Conservation (phyloP, 2,329 filamentous ascomycete species). For the Neonectria hederae region DNA sequence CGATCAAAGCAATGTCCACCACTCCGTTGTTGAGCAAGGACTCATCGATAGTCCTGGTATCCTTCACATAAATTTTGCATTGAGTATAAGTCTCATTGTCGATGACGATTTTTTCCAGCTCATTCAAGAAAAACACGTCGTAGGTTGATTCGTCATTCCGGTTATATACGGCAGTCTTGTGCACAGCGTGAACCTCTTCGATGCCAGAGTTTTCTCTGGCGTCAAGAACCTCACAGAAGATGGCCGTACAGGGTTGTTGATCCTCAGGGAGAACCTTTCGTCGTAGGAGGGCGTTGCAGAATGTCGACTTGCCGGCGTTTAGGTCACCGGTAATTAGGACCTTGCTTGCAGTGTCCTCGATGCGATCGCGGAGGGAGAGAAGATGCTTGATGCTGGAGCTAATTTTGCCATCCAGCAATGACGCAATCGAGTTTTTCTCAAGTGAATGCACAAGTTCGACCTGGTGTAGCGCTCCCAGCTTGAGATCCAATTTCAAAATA, state of each 20-base stretch:
- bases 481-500: slow-evolving; percentile 91
- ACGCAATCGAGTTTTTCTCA: slow-evolving; percentile 90
- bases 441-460: slow-evolving; percentile 92
- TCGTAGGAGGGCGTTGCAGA: slow-evolving; percentile 95
- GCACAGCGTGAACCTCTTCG: slow-evolving; percentile 95
- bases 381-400: slow-evolving; percentile 93
- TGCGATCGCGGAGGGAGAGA: slow-evolving; percentile 85
- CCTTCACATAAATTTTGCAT: slow-evolving; percentile 97
- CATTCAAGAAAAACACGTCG: slow-evolving; percentile 79
- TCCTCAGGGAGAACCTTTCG: slow-evolving; percentile 95
- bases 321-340: slow-evolving; percentile 95
- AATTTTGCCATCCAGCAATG: slow-evolving; percentile 92
- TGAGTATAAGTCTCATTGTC: slow-evolving; percentile 91
- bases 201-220: slow-evolving; percentile 88
- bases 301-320: slow-evolving; percentile 98
- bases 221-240: slow-evolving; percentile 97
- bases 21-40: slow-evolving; percentile 97
- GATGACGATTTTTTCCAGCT: slow-evolving; percentile 88
- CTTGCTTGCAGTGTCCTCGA: slow-evolving; percentile 97
- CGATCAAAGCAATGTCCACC: slow-evolving; percentile 96
- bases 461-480: slow-evolving; percentile 86
- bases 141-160: slow-evolving; percentile 94
- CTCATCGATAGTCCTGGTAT: slow-evolving; percentile 87
- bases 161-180: slow-evolving; percentile 81
- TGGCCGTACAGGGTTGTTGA: slow-evolving; percentile 96